phyloP scores from a whole-genome alignment of 352 stramenopile genomes.

The Phytophthora foliorum region DNA sequence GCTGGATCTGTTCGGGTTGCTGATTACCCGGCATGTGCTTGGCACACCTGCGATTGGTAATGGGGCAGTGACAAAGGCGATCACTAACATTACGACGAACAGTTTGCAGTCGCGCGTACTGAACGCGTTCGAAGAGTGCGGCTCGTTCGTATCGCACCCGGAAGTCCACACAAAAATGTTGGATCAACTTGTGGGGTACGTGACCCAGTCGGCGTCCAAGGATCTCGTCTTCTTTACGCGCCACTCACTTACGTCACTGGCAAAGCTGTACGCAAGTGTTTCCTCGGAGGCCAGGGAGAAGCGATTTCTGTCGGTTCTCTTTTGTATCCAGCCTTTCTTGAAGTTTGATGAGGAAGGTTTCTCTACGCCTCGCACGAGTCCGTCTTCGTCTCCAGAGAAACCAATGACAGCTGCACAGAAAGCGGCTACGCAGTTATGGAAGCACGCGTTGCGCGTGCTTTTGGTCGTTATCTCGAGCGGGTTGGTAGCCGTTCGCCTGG shows the following conservation, averaged over 20 bases:
- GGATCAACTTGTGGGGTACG: slow-evolving; percentile 78
- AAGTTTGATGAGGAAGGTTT: slow-evolving; percentile 48
- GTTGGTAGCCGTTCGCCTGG: slow-evolving; percentile 59
- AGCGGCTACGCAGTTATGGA: slow-evolving; percentile 78
- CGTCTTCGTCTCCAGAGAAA: slow-evolving; percentile 40
- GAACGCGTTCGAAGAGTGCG: slow-evolving; percentile 88
- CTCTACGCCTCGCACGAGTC: slow-evolving; percentile 6
- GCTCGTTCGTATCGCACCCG: slow-evolving; percentile 69
- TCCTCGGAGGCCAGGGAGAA: slow-evolving; percentile 58
- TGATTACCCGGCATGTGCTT: slow-evolving; percentile 80
- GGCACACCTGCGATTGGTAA: slow-evolving; percentile 37
- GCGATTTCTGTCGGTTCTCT: slow-evolving; percentile 70
- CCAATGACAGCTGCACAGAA: slow-evolving; percentile 68
- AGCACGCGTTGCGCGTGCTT: slow-evolving; percentile 76
- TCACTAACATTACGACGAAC: slow-evolving; percentile 82
- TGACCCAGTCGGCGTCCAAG: slow-evolving; percentile 49
- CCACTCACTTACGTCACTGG: slow-evolving; percentile 77
- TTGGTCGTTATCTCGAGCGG: slow-evolving; percentile 80
- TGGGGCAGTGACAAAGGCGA: slow-evolving; percentile 36
- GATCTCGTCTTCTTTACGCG: slow-evolving; percentile 84
- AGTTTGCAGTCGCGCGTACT: slow-evolving; percentile 85
- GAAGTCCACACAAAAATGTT: slow-evolving; percentile 72
- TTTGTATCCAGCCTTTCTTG: slow-evolving; percentile 76
- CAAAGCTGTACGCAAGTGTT: slow-evolving; percentile 81
- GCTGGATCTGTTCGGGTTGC: slow-evolving; percentile 67